Evolutionary conservation across 1,139 yeast species (phyloP).

Genomic region (Zhuliangozyma blackwelliae): DNA sequence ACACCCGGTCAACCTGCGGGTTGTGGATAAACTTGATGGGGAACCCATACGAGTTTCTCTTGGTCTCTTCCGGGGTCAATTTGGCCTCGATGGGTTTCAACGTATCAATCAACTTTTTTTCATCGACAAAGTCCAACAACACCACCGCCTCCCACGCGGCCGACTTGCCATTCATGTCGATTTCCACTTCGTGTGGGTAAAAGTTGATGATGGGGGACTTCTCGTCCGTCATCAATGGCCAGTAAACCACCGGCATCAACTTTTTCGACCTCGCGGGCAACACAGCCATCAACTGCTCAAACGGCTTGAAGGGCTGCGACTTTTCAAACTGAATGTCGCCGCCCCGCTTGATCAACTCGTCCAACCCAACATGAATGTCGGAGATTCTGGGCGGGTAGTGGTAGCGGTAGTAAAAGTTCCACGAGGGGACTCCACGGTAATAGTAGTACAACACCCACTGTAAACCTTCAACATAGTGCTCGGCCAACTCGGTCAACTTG

Average conservation of each 20-base stretch:
- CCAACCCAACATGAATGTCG: constrained; percentile 70
- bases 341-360: constrained; percentile 38
- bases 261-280: constrained; percentile 87
- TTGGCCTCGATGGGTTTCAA: constrained; percentile 60
- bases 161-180: constrained; percentile 91
- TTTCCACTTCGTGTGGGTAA: constrained; percentile 84
- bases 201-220: constrained; percentile 85
- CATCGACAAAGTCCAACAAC: constrained; percentile 90
- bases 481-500: constrained; percentile 58
- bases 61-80: constrained; percentile 63
- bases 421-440: constrained; percentile 84
- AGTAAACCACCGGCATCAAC: constrained; percentile 73
- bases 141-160: constrained; percentile 99
- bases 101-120: constrained; percentile 64
- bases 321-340: constrained; percentile 55
- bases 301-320: constrained; percentile 84
- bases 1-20: constrained; percentile 68
- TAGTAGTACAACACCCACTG: constrained; percentile 95
- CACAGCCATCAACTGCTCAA: constrained; percentile 97
- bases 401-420: constrained; percentile 90
- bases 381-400: constrained; percentile 94
- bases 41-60: constrained; percentile 70
- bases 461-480: constrained; percentile 85
- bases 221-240: constrained; percentile 85
- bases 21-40: constrained; percentile 67